Evolutionary conservation across 2,329 filamentous ascomycete species (phyloP).

Genomic region (Penicillium oxalicum): DNA sequence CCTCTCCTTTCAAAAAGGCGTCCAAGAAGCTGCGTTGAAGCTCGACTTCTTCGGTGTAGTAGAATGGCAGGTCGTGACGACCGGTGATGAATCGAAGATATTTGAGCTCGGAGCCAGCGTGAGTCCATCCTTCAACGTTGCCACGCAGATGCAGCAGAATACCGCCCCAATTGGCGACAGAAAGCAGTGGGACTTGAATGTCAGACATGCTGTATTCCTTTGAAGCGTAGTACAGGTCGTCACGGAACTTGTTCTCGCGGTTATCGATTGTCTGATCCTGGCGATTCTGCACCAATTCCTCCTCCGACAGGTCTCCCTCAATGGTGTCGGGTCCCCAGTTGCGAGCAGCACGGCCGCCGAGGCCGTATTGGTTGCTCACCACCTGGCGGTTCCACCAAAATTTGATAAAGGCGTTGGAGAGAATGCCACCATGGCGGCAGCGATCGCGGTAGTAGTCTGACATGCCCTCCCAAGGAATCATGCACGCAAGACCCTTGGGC

Average conservation of each 20-base stretch:
- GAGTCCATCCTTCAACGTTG: constrained; percentile 60
- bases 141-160: constrained; percentile 64
- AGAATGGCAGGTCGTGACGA: constrained; percentile 66
- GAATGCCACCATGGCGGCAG: constrained; percentile 57
- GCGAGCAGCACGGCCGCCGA: constrained; percentile 43
- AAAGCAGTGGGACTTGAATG: constrained; percentile 61
- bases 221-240: constrained; percentile 58
- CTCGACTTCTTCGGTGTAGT: constrained; percentile 63
- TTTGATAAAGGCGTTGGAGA: constrained; percentile 53
- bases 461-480: constrained; percentile 54
- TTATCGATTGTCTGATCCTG: constrained; percentile 43
- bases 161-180: constrained; percentile 66
- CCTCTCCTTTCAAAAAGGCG: constrained; percentile 64
- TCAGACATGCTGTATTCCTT: constrained; percentile 61
- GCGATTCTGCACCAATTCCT: constrained; percentile 34
- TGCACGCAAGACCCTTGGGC: constrained; percentile 47
- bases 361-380: constrained; percentile 62
- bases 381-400: constrained; percentile 66
- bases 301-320: constrained; percentile 34
- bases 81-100: constrained; percentile 65
- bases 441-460: constrained; percentile 53
- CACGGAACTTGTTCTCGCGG: constrained; percentile 50
- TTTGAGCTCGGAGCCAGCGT: constrained; percentile 61
- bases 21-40: constrained; percentile 63
- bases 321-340: constrained; percentile 49